A percentile compares a stretch with the other conserved stretches of the same genome.
Conservation (phyloP, 2,329 filamentous ascomycete genomes). For the Fusarium palustre region DNA sequence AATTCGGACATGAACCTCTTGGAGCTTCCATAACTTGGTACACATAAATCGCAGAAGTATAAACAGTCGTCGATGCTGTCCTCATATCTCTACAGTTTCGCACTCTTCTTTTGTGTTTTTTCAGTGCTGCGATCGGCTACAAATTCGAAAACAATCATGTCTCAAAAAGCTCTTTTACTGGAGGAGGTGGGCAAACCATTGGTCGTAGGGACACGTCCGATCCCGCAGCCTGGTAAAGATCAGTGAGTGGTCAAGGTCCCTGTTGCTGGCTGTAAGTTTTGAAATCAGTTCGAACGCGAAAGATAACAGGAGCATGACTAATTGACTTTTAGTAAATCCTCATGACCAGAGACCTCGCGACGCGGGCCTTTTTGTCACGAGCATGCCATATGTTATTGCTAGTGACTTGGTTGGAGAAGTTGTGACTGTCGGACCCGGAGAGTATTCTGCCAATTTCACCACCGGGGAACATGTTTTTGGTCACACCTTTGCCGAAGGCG, state of each 20-base stretch:
- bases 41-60: too few species aligned
- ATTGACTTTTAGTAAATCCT: background rate
- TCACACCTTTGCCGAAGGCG: background rate
- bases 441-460: background rate
- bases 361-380: background rate
- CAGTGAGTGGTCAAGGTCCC: background rate
- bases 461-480: background rate
- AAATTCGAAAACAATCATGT: background rate
- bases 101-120: background rate
- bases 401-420: background rate
- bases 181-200: background rate
- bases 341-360: background rate
- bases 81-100: background rate
- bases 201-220: background rate
- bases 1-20: too few species aligned
- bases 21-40: too few species aligned
- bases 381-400: background rate
- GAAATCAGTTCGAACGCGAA: fast-evolving
- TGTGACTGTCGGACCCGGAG: background rate
- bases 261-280: background rate
- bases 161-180: background rate
- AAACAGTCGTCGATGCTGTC: background rate
- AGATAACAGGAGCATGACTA: background rate
- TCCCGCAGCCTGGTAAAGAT: background rate
- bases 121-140: background rate